phyloP scores from a whole-genome alignment of 2,329 filamentous ascomycete genomes.

The Lachnellula cervina region DNA sequence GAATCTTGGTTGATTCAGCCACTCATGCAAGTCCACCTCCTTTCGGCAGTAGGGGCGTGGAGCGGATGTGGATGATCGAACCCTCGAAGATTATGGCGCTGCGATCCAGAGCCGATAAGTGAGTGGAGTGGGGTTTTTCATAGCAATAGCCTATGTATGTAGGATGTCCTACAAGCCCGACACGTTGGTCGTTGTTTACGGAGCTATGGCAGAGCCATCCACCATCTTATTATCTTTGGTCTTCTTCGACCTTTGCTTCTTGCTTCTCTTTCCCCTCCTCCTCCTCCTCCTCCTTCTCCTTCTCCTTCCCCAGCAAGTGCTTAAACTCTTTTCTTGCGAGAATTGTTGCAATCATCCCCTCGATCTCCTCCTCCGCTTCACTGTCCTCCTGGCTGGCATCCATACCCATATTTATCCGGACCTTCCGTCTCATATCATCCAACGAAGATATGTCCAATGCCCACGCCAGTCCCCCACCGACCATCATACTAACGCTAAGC shows the following conservation, averaged over 20 bases:
- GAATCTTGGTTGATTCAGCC: not conserved
- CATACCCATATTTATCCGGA: conserved; percentile 40
- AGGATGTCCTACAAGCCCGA: too few relatives aligned
- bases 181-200: not conserved
- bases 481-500: conserved; percentile 67
- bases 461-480: conserved; percentile 68
- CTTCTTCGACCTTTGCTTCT: conserved; percentile 1
- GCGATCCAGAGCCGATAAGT: too few relatives aligned
- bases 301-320: conserved; percentile 7
- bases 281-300: not conserved
- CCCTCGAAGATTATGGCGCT: not conserved
- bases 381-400: conserved; percentile 36
- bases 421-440: conserved; percentile 55
- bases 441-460: conserved; percentile 69
- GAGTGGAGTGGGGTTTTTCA: too few relatives aligned
- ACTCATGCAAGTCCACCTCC: not conserved
- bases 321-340: conserved; percentile 53
- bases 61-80: not conserved
- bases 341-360: conserved; percentile 55
- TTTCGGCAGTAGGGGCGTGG: not conserved
- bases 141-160: too few relatives aligned
- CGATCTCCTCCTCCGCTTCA: conserved; percentile 55
- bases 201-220: not conserved
- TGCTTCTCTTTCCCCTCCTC: not conserved
- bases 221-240: conserved; percentile 9